These are phyloP conservation scores for Cryptosporidium xiaoi DNA, from an alignment of 169 alveolate species.

Conservation along the genomic window DNA sequence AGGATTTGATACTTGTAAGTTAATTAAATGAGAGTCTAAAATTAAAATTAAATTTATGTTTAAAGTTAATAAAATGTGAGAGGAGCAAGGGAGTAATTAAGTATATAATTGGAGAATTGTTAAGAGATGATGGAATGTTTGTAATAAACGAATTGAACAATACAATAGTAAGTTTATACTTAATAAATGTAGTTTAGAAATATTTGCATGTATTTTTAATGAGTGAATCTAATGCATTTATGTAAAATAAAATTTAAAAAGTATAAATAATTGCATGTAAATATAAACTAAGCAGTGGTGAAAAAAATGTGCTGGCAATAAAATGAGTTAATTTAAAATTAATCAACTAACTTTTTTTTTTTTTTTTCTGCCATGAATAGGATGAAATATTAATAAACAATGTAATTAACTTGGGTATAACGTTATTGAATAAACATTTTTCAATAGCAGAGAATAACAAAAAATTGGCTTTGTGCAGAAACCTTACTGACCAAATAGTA, in stretches of 20 bases:
- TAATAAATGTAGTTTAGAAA: background rate
- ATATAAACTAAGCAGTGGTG: no score
- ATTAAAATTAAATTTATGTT: background rate
- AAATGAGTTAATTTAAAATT: background rate
- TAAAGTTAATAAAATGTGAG: conserved; percentile 37
- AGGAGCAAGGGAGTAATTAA: conserved; percentile 12
- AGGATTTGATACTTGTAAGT: conserved; percentile 52
- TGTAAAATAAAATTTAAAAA: no score
- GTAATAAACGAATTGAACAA: conserved; percentile 23
- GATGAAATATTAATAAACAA: conserved; percentile 20
- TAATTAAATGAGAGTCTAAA: background rate
- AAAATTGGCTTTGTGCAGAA: conserved; percentile 1
- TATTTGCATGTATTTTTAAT: background rate
- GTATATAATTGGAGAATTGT: conserved; percentile 5
- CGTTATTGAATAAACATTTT: conserved; percentile 42
- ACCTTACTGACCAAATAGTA: conserved; percentile 7
- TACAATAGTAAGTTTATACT: conserved; percentile 18
- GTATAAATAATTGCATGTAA: no score
- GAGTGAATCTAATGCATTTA: no score
- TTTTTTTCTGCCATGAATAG: background rate
- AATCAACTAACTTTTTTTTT: background rate
- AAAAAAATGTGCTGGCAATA: background rate
- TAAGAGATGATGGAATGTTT: conserved; percentile 13
- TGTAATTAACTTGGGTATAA: conserved; percentile 17
- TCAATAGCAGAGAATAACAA: conserved; percentile 40